Percentiles rank a stretch among this genome's conserved stretches.
These are phyloP conservation scores for Euphorbia lathyris DNA, from an alignment of 345 rosid species.

Conservation along the genomic window DNA sequence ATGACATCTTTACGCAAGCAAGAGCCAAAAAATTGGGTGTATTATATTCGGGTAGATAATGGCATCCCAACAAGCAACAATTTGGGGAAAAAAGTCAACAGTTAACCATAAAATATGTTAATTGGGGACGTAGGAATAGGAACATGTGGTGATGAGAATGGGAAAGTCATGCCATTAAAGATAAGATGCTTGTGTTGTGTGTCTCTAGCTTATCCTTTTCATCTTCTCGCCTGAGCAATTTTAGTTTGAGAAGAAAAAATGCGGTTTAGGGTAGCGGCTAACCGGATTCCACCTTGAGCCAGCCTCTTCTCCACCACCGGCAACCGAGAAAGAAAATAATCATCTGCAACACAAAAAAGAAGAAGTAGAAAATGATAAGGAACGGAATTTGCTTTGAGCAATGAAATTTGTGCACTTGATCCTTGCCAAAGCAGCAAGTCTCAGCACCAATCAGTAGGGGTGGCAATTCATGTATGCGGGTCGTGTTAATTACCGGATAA, in stretches of 20 bases:
- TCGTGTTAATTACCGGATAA: no score
- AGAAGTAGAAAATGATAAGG: constrained; percentile 2
- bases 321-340: constrained; percentile 70
- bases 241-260: constrained; percentile 47
- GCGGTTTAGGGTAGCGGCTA: constrained; percentile 79
- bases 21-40: constrained; percentile 26
- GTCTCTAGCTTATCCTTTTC: neutral
- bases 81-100: neutral
- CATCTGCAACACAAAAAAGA: constrained; percentile 41
- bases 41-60: constrained; percentile 40
- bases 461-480: neutral
- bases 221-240: constrained; percentile 39
- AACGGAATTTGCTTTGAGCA: neutral
- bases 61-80: neutral
- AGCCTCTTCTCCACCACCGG: constrained; percentile 77
- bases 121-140: neutral
- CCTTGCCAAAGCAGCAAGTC: constrained; percentile 1
- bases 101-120: neutral
- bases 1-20: constrained; percentile 23
- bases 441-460: constrained; percentile 1
- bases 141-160: neutral
- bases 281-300: constrained; percentile 81
- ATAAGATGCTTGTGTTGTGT: constrained; percentile 22
- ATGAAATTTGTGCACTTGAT: neutral
- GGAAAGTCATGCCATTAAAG: constrained; percentile 13